Conservation (phyloP, 106 monocot species). For the Amphibolis antarctica region DNA sequence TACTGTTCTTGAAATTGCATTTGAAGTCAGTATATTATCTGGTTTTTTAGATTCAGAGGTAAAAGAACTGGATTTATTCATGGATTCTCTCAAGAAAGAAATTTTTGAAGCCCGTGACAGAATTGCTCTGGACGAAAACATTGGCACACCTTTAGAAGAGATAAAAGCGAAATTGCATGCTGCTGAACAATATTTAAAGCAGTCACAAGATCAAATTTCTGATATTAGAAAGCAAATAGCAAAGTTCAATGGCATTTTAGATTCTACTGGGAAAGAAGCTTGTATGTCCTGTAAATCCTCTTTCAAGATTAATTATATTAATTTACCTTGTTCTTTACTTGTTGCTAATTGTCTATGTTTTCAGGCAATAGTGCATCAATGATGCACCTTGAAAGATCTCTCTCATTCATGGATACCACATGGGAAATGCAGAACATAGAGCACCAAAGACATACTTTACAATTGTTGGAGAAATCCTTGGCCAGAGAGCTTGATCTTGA, state of each 20-base stretch:
- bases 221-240: conserved; percentile 39
- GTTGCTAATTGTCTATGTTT: conserved; percentile 8
- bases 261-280: conserved; percentile 24
- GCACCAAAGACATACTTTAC: conserved; percentile 59
- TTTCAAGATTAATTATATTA: background rate
- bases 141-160: conserved; percentile 16
- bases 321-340: background rate
- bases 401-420: conserved; percentile 21
- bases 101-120: conserved; percentile 21
- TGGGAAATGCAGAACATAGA: conserved; percentile 39
- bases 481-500: conserved; percentile 86
- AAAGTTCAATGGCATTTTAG: conserved; percentile 33
- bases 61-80: conserved; percentile 54
- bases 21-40: conserved; percentile 50
- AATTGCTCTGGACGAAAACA: conserved; percentile 1
- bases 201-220: conserved; percentile 40
- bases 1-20: conserved; percentile 22
- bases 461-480: conserved; percentile 78
- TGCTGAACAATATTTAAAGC: conserved; percentile 45
- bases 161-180: conserved; percentile 31
- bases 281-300: conserved; percentile 24
- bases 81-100: conserved; percentile 33
- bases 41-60: conserved; percentile 55
- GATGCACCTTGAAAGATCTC: conserved; percentile 13
- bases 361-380: conserved; percentile 33